A percentile compares a stretch with the other conserved stretches of the same genome.
phyloP scores from a whole-genome alignment of 2,329 filamentous ascomycete species.

The Saccharata proteae region DNA sequence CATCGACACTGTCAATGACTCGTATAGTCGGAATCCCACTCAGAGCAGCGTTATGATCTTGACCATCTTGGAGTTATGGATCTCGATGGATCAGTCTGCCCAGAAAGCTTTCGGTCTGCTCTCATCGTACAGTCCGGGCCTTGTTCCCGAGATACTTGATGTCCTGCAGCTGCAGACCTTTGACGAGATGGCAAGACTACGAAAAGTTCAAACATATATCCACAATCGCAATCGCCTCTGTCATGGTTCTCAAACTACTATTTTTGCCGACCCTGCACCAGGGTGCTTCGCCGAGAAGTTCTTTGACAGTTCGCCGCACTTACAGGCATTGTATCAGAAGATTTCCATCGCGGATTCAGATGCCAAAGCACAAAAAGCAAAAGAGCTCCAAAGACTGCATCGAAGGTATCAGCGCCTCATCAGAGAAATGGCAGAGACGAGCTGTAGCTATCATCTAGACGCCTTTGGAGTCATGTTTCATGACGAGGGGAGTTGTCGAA shows the following conservation, averaged over 20 bases:
- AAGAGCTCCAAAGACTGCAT: too few species aligned
- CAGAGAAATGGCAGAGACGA: too few species aligned
- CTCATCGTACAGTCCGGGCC: constrained; percentile 37
- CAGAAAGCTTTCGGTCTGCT: constrained; percentile 36
- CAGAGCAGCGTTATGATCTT: constrained; percentile 43
- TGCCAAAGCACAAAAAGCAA: too few species aligned
- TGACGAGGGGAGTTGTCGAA: too few species aligned
- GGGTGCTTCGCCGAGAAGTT: constrained; percentile 38
- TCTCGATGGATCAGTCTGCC: constrained; percentile 41
- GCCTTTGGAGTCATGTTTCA: too few species aligned
- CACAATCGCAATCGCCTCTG: constrained; percentile 20
- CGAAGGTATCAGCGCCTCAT: too few species aligned
- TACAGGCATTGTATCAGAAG: too few species aligned
- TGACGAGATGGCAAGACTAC: constrained; percentile 40
- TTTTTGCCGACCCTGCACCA: constrained; percentile 34
- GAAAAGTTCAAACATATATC: constrained; percentile 40
- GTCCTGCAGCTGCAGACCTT: constrained; percentile 38
- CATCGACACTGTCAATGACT: constrained; percentile 18
- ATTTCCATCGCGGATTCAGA: too few species aligned
- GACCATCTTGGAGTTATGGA: constrained; percentile 46
- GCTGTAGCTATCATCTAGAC: too few species aligned
- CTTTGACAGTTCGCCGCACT: constrained; percentile 21
- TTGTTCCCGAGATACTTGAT: constrained; percentile 40
- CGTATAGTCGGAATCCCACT: constrained; percentile 35
- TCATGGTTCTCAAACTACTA: constrained; percentile 21